Conservation (phyloP, 2,329 filamentous ascomycete species). For the Penicillium sp. region DNA sequence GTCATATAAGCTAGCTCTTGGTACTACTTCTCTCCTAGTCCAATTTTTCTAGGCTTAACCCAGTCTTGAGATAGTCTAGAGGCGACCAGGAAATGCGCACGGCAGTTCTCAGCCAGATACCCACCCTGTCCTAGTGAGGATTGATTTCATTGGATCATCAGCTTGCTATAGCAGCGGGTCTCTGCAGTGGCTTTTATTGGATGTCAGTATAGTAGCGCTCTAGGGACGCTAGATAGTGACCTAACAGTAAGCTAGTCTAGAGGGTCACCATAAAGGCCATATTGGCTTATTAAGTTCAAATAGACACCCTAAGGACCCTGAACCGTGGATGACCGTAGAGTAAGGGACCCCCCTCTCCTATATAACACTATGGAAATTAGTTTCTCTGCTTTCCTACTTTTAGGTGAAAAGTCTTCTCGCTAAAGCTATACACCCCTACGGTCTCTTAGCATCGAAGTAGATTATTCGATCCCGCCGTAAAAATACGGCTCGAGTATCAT, state of each 20-base stretch:
- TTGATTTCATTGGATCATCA: too few relatives aligned
- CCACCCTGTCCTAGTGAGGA: too few relatives aligned
- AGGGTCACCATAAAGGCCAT: background rate
- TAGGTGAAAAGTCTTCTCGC: background rate
- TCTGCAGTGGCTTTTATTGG: too few relatives aligned
- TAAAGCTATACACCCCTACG: background rate
- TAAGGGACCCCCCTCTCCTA: background rate
- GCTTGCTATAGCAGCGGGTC: too few relatives aligned
- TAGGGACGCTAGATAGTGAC: background rate
- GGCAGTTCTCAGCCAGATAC: background rate
- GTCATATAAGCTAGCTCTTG: slow-evolving; percentile 12
- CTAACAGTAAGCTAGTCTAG: background rate
- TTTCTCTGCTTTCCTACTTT: background rate
- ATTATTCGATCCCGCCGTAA: background rate
- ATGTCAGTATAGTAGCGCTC: background rate
- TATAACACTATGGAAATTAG: background rate
- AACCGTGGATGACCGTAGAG: background rate
- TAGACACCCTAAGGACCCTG: background rate
- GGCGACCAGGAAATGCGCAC: too few relatives aligned
- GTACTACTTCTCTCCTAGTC: slow-evolving; percentile 7
- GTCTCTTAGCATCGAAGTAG: background rate
- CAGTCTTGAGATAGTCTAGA: slow-evolving; percentile 7
- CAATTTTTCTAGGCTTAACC: slow-evolving; percentile 10
- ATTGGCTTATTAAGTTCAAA: background rate
- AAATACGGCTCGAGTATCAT: background rate